A percentile compares a stretch with the other conserved stretches of the same genome.
Evolutionary conservation across 78 protist genomes (phyloP).

Genomic region (Planoprotostelium fungivorum): DNA sequence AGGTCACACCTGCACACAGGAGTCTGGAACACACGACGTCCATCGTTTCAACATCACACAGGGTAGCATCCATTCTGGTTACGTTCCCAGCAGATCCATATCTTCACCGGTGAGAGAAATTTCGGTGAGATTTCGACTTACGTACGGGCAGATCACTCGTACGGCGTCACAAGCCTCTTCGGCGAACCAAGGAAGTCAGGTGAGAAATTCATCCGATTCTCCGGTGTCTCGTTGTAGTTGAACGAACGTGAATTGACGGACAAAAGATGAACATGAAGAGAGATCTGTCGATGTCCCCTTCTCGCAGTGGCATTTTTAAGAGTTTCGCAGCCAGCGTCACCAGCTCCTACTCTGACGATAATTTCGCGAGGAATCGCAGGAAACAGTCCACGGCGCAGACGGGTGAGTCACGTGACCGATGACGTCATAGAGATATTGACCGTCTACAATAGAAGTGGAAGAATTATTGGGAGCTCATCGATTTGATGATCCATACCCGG

Average conservation of each 20-base stretch:
- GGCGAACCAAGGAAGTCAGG: no score
- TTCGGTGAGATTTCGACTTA: no score
- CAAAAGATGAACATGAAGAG: no score
- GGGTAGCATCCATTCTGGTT: not conserved
- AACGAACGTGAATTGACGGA: no score
- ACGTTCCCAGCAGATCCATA: not conserved
- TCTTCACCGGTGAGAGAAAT: no score
- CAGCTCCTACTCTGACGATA: not conserved
- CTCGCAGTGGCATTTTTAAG: no score
- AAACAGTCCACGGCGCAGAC: not conserved
- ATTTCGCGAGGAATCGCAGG: not conserved
- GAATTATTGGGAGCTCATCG: not conserved
- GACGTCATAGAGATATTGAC: no score
- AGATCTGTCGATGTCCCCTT: no score
- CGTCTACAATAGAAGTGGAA: not conserved
- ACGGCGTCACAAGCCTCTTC: no score
- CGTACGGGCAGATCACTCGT: no score
- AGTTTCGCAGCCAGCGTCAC: not conserved
- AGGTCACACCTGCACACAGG: not conserved
- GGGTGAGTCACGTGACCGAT: not conserved
- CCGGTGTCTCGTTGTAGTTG: no score
- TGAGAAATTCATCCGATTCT: no score
- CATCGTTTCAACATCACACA: not conserved
- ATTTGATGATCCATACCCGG: not conserved
- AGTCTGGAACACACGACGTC: not conserved